Evolutionary conservation across 805 yeast species (phyloP).

Genomic region (Saccharomycopsis sp.): DNA sequence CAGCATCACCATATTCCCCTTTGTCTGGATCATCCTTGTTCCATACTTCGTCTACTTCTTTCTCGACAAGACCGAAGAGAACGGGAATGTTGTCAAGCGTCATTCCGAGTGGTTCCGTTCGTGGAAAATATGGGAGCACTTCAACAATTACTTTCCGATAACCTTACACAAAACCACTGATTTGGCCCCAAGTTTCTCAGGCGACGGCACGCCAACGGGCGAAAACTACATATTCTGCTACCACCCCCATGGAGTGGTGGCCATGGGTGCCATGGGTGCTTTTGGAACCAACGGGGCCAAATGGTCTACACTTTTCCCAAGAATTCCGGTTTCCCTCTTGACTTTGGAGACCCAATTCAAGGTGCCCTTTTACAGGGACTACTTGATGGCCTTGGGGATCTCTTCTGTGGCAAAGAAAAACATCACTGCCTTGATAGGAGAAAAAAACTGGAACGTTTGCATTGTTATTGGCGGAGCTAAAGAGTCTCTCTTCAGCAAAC

Average conservation of each 20-base stretch:
- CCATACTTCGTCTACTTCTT: conserved; percentile 55
- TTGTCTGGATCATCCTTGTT: conserved; percentile 58
- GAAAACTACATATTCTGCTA: conserved; percentile 83
- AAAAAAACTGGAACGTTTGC: conserved; percentile 64
- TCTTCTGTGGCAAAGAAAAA: conserved; percentile 76
- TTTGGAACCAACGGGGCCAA: conserved; percentile 75
- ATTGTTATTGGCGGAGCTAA: conserved; percentile 96
- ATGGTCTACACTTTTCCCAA: conserved; percentile 66
- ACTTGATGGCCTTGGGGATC: conserved; percentile 68
- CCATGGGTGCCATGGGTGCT: conserved; percentile 82
- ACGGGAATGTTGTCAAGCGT: conserved; percentile 59
- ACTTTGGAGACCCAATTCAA: conserved; percentile 79
- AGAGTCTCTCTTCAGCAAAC: conserved; percentile 64
- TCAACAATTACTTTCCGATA: conserved; percentile 76
- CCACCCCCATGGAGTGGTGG: conserved; percentile 95
- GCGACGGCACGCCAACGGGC: conserved; percentile 33
- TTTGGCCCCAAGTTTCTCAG: conserved; percentile 58
- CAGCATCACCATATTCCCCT: conserved; percentile 43
- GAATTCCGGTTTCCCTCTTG: conserved; percentile 67
- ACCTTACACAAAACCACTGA: conserved; percentile 56
- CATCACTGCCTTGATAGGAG: conserved; percentile 50
- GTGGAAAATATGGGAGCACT: conserved; percentile 56
- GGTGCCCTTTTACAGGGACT: conserved; percentile 81
- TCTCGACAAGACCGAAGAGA: conserved; percentile 58
- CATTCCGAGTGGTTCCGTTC: conserved; percentile 49